Base-by-base conservation (phyloP, 129 eudicot species). In the Lactuca saligna region DNA sequence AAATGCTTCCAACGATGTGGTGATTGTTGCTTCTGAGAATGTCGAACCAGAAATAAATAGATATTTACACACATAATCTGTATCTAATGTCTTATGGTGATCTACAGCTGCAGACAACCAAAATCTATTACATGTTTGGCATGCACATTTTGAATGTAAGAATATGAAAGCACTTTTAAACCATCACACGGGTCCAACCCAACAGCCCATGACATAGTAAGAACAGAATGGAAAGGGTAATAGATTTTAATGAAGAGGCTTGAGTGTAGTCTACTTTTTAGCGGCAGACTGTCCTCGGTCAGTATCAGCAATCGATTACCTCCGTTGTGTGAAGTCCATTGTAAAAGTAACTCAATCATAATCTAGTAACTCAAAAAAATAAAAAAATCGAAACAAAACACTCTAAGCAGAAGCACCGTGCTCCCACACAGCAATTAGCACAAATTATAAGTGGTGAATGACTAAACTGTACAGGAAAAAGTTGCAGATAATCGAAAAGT, bases 341-440 rank as follows among this genome's bases (percentile, higher is more conserved):
- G 33, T 16, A 4, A 46, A 5, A 17, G 38, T 12, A 48, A 61
- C 61, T 61, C 61, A 17, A 3, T 29, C 29, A 44, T 0, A 49
- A 71, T 61, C 53, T 71, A 71, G 12, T 17, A 31, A 32, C 65
- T 55, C 65, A 4, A 31, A 65, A 60, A 68, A 63, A n/a, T n/a
- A n/a, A 50, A 17, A 59, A 75, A 58, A 37, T 37, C 69, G 4
- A 11, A 62, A 35, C 57, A 44, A 70, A 70, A 29, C 44, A 3
- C 34, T 48, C 15, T 32, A 48, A 71, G 12, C 20, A 33, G 34
- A 35, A 29, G 8, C 11, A 51, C 3, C 8, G 61, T 49, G 33
- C n/a, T 51, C 58, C 57, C 34, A 70, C 20, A 16, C 50, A 71
- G 7, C 46, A 13, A 12, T 49, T 46, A 46, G 34, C 32, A 71